Percentiles rank a stretch among this genome's conserved stretches.
Conservation (phyloP, 345 rosid species). For the Citrus maxima region DNA sequence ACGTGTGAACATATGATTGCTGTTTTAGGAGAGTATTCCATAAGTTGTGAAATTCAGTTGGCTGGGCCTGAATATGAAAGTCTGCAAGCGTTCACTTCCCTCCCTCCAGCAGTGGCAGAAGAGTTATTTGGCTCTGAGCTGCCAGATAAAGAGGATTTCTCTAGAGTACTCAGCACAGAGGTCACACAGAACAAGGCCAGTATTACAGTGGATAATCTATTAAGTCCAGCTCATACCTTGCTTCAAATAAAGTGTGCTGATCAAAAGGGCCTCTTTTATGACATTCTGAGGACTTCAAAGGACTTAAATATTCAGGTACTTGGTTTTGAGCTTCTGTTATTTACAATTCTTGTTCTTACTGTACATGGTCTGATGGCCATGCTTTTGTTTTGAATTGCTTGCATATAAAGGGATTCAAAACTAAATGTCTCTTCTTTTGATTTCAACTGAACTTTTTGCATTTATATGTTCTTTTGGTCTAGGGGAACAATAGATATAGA, state of each 20-base stretch:
- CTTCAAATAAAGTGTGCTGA: conserved; percentile 64
- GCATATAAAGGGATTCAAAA: background rate
- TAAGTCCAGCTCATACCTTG: conserved; percentile 73
- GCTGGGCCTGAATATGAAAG: conserved; percentile 57
- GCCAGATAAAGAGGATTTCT: conserved; percentile 25
- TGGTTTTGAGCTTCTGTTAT: background rate
- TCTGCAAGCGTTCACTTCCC: conserved; percentile 45
- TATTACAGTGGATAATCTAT: conserved; percentile 53
- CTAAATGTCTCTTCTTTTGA: background rate
- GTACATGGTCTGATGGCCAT: background rate
- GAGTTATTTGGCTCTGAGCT: conserved; percentile 47
- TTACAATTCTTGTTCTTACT: background rate
- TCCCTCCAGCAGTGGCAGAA: conserved; percentile 44
- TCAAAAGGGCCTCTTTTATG: conserved; percentile 77
- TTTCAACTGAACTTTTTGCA: background rate
- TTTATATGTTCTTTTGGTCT: background rate
- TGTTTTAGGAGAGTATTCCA: conserved; percentile 53
- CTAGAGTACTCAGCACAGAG: conserved; percentile 28
- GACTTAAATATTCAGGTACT: conserved; percentile 66
- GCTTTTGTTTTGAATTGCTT: background rate
- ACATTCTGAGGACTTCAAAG: conserved; percentile 68
- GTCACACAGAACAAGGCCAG: conserved; percentile 26
- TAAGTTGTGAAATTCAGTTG: conserved; percentile 67
- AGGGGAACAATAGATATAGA: background rate
- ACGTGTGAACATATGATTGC: conserved; percentile 46